Base-by-base conservation (phyloP, 192 early-diverging fungal species). In the Backusella westeae region DNA sequence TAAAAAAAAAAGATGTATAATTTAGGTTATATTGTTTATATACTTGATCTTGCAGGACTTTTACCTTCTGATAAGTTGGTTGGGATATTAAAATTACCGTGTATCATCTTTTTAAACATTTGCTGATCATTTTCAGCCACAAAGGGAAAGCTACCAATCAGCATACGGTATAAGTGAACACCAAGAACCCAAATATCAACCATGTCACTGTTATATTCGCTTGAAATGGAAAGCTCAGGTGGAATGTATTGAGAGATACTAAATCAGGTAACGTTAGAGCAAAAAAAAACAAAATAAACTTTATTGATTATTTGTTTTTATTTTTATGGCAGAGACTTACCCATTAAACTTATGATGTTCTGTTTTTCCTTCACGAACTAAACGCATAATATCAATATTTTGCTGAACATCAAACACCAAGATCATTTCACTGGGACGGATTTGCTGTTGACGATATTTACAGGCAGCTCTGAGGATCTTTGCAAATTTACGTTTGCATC, bases 131-230 rank as follows among this genome's bases (percentile, higher is more conserved):
- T 88, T 6, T 75, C 21, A 7, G 85, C 87, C 6, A 72, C 36
- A 52, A 88, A 88, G 2, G 86, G 86, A 79, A 85, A 83, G 6
- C 78, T 72, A n/a, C 86, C 86, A 12, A 83, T 81, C 1, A 81
- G 87, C 82, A 97, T 89, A 32, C 94, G 91, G 79, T 96, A 98
- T 6, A 98, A 77, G 6, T 94, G 86, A 2, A 98, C 92, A 17
- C 97, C 97, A 14, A 97, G 79, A 29, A 93, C 94, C 97, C 97
- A 98, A 32, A 96, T 91, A 79, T 98, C 97, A 7, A 66, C 72
- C 32, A 74, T 36, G n/a, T 68, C 72, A 53, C 65, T 49, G 35
- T 73, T 23, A 67, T 68, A 73, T 44, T 65, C 29, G 12, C 23
- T 66, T 53, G 42, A 29, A 32, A 69, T 36, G 29, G 72, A 67